Percentiles rank a stretch among this genome's conserved stretches.
Conservation (phyloP, 129 eudicot species). For the Arctium lappa region DNA sequence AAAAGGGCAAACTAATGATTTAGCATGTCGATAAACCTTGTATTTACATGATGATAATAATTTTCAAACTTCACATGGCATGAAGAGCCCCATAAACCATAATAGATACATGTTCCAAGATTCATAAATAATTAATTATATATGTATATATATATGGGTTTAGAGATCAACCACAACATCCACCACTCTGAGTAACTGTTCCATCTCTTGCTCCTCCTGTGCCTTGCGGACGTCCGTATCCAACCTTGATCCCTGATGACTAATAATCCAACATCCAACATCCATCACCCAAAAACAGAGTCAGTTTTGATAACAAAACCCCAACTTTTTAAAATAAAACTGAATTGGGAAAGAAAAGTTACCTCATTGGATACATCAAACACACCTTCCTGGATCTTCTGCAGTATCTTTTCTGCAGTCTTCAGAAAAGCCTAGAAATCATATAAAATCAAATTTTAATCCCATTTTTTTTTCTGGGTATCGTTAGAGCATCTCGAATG, state of each 20-base stretch:
- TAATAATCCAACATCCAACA: conserved; percentile 20
- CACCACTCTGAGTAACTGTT: conserved; percentile 65
- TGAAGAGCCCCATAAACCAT: conserved; percentile 5
- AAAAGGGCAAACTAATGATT: not conserved
- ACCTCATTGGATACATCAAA: conserved; percentile 88
- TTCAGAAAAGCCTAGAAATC: conserved; percentile 59
- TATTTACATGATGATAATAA: conserved; percentile 18
- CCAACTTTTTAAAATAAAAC: not conserved
- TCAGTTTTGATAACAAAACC: not conserved
- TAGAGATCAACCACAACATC: conserved; percentile 53
- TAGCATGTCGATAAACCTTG: conserved; percentile 11
- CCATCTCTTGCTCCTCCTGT: conserved; percentile 44
- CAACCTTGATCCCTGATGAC: conserved; percentile 64
- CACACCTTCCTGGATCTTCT: conserved; percentile 85
- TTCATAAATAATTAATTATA: conserved; percentile 12
- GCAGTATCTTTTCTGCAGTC: conserved; percentile 69
- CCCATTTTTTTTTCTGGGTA: not conserved
- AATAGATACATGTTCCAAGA: conserved; percentile 16
- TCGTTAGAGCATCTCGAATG: not conserved
- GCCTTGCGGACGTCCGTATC: conserved; percentile 47
- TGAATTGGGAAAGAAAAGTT: conserved; percentile 6
- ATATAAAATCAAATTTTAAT: not conserved
- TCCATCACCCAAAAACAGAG: not conserved
- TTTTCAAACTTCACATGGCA: conserved; percentile 7
- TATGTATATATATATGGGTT: not conserved